A percentile compares a stretch with the other conserved stretches of the same genome.
These are phyloP conservation scores for Phytophthora pseudosyringae DNA, from an alignment of 352 stramenopile species.

Conservation along the genomic window DNA sequence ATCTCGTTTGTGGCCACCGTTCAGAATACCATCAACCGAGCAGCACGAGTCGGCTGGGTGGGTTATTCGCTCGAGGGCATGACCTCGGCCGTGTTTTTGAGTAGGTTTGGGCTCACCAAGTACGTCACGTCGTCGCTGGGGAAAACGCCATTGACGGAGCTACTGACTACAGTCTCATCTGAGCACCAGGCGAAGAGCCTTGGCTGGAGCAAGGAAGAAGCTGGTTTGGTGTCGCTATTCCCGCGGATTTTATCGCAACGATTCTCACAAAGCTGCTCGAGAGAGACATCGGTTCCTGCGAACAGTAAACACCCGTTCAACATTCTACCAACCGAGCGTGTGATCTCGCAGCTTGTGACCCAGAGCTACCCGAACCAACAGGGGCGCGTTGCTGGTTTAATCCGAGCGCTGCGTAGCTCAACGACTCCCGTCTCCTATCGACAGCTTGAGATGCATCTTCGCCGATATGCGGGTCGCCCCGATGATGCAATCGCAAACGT, in stretches of 20 bases:
- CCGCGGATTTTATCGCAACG: constrained; percentile 30
- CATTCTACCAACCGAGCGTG: constrained; percentile 56
- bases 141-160: constrained; percentile 39
- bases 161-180: constrained; percentile 37
- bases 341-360: constrained; percentile 54
- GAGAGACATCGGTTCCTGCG: constrained; percentile 34
- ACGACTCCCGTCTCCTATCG: constrained; percentile 71
- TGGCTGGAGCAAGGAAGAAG: constrained; percentile 71
- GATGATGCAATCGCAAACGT: constrained; percentile 70
- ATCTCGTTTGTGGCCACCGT: constrained; percentile 59
- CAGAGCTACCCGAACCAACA: constrained; percentile 81
- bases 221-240: constrained; percentile 39
- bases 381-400: constrained; percentile 57
- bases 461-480: constrained; percentile 66
- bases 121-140: constrained; percentile 40
- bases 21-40: constrained; percentile 35
- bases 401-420: constrained; percentile 55
- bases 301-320: constrained; percentile 67
- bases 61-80: constrained; percentile 83
- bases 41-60: constrained; percentile 49
- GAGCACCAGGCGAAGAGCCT: constrained; percentile 51
- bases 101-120: constrained; percentile 66
- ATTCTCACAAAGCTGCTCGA: constrained; percentile 42
- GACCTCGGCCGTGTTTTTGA: constrained; percentile 55
- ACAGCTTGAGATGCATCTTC: constrained; percentile 79